A percentile compares a stretch with the other conserved stretches of the same genome.
Evolutionary conservation across 257 asterid species (phyloP).

Genomic region (Fraxinus cuspidata): DNA sequence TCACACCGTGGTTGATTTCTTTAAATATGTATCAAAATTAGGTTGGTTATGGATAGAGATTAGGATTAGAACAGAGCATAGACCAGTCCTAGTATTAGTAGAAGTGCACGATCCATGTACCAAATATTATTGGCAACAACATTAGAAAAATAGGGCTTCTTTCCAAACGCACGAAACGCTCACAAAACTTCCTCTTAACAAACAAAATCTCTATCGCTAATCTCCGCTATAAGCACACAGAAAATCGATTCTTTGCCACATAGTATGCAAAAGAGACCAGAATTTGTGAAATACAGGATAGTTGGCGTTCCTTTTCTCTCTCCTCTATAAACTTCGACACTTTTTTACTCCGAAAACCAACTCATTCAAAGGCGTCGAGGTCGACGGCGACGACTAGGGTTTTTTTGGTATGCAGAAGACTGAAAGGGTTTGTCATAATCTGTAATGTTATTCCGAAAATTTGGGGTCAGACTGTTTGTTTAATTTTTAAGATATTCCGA

Average conservation of each 20-base stretch:
- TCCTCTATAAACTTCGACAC: slow-evolving; percentile 14
- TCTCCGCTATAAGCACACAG: slow-evolving; percentile 25
- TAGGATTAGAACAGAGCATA: slow-evolving; percentile 23
- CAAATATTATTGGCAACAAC: neutral
- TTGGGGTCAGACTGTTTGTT: slow-evolving; percentile 27
- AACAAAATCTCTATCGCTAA: slow-evolving; percentile 38
- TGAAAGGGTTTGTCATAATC: slow-evolving; percentile 28
- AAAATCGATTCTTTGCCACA: slow-evolving; percentile 24
- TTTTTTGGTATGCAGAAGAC: slow-evolving; percentile 21
- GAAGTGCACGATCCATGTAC: neutral
- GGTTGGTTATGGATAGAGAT: slow-evolving; percentile 26
- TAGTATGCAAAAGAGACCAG: slow-evolving; percentile 21
- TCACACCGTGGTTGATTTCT: too few relatives aligned
- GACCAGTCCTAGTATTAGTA: neutral
- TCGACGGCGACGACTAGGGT: slow-evolving; percentile 31
- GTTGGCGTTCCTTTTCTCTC: slow-evolving; percentile 9
- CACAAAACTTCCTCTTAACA: slow-evolving; percentile 25
- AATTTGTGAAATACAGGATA: slow-evolving; percentile 15
- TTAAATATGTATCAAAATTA: neutral
- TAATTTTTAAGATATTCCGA: slow-evolving; percentile 20
- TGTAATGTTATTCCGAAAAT: slow-evolving; percentile 17
- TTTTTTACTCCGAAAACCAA: slow-evolving; percentile 25
- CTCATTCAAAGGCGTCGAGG: slow-evolving; percentile 36
- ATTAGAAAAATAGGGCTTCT: slow-evolving; percentile 27
- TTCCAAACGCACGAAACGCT: slow-evolving; percentile 23